Base-by-base conservation (phyloP, 1,284 basidiomycete genomes). In the Calocybe gambosa region DNA sequence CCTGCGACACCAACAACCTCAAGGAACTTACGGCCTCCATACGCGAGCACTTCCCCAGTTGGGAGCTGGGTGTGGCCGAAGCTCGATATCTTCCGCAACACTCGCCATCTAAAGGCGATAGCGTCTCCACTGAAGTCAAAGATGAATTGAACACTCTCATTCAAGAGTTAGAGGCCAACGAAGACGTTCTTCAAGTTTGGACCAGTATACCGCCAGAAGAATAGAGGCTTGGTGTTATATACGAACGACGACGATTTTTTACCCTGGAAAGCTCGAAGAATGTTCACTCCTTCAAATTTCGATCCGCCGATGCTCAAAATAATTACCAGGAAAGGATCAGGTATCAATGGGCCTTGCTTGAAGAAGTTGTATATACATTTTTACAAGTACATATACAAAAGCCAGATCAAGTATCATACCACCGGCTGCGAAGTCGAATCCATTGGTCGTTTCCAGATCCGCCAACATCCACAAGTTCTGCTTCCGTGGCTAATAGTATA, bases 161-260 rank as follows among this genome's bases (percentile, higher is more conserved):
- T 33, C 69, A 76, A 31, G 72, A 70, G 8, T 61, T 88, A 34
- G 80, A 85, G 58, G 77, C 71, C 20, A 67, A 80, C 50, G 80
- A 80, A 50, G 84, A 85, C 57, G 78, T 76, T 12, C 64, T 80
- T 45, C 74, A 74, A 38, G 79, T 87, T 35, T 85, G 78, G 70
- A 83, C 80, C 38, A 77, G 71, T 20, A 49, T 74, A 37, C 38
- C 15, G 29, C 23, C 21, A 15, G 40, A 46, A 36, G n/a, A 13
- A 15, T 16, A 39, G 21, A 45, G n/a, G n/a, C n/a, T n/a, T n/a
- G n/a, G n/a, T n/a, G n/a, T n/a, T 16, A 35, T 26, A 16, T 3
- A 34, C n/a, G n/a, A 3, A 2, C 28, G 9, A 29, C 28, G 13
- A 5, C 13, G 28, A 23, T 23, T 23, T 23, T 23, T 23, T 23